These are phyloP conservation scores for Chloropicon primus DNA, from an alignment of 139 green algal species.

Conservation along the genomic window DNA sequence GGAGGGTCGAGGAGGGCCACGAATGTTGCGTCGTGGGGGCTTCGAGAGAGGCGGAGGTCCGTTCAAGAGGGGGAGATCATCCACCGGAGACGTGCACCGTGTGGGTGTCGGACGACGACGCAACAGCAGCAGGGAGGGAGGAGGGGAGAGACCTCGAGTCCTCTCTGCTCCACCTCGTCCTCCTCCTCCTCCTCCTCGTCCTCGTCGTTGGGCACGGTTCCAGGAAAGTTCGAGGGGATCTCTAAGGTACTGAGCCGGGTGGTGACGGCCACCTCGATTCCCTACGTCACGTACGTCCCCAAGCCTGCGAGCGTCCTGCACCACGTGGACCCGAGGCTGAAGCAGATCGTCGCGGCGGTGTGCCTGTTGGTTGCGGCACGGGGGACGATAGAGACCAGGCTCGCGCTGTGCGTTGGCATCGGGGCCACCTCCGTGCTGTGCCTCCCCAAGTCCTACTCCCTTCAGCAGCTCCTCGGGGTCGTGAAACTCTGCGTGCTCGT, in stretches of 20 bases:
- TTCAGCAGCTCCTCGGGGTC: neutral
- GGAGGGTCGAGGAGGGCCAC: too few species aligned
- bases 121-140: too few species aligned
- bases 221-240: neutral
- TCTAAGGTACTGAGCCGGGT: neutral
- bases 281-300: neutral
- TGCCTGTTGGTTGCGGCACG: neutral
- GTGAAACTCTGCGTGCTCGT: neutral
- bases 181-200: neutral
- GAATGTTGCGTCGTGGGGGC: too few species aligned
- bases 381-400: neutral
- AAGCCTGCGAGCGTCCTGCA: neutral
- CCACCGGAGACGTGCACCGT: too few species aligned
- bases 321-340: neutral
- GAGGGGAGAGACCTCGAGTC: neutral
- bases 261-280: neutral
- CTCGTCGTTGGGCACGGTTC: neutral
- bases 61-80: too few species aligned
- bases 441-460: neutral
- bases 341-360: neutral
- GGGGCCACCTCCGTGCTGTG: neutral
- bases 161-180: neutral
- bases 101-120: too few species aligned
- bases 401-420: neutral
- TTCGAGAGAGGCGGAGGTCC: too few species aligned